These are phyloP conservation scores for Aotearoamyces nothofagi DNA, from an alignment of 2,329 filamentous ascomycete species.

Conservation along the genomic window DNA sequence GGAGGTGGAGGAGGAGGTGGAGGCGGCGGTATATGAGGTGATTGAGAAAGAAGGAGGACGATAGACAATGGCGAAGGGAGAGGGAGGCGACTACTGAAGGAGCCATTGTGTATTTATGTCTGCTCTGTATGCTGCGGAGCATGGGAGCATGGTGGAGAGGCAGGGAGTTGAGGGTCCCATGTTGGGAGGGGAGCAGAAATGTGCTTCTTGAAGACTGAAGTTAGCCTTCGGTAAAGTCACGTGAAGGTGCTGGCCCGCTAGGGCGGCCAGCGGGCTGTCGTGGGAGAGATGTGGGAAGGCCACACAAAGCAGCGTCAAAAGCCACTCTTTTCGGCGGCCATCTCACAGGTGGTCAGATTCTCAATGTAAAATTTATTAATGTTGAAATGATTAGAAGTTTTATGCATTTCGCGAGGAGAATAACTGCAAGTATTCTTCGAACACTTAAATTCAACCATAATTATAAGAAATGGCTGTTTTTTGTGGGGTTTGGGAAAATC, in stretches of 20 bases:
- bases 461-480: no score
- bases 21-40: not conserved
- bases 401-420: no score
- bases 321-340: not conserved
- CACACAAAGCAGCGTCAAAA: constrained; percentile 1
- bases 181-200: not conserved
- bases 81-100: not conserved
- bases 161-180: not conserved
- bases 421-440: no score
- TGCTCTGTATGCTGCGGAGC: constrained; percentile 1
- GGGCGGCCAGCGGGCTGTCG: not conserved
- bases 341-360: not conserved
- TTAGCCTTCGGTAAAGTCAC: constrained; percentile 1
- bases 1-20: not conserved
- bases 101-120: not conserved
- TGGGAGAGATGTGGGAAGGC: not conserved
- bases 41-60: constrained; percentile 1
- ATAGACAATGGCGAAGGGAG: constrained; percentile 1
- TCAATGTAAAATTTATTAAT: no score
- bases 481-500: no score
- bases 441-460: no score
- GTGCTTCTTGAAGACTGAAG: not conserved
- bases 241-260: constrained; percentile 1
- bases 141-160: not conserved
- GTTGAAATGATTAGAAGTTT: no score